Base-by-base conservation (phyloP, 768 basidiomycete genomes). In the Rhodotorula diobovata region DNA sequence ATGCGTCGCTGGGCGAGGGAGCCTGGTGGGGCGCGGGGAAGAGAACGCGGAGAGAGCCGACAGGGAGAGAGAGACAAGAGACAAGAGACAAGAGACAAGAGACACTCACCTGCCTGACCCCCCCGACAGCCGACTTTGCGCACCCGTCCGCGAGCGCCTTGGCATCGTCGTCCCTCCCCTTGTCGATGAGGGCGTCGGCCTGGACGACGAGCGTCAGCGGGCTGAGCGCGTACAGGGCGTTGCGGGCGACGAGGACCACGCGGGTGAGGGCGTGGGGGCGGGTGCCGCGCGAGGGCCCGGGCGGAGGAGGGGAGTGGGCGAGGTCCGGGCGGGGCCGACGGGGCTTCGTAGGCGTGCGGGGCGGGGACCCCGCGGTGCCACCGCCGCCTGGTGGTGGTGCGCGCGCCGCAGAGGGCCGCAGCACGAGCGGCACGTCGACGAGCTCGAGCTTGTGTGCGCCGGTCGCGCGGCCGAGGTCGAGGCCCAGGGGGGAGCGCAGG, bases 121-220 rank as follows among this genome's bases (percentile, higher is more conserved):
- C 8, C 32, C 48, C 28, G 2, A 12, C 2, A 7, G 28, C 39
- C 2, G 32, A 30, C 56, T 53, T 35, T 21, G 51, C 66, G 10
- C 11, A 61, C 12, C 45, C 48, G 11, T 70, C 60, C 23, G 64
- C 66, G 12, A 75, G 67, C 18, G 39, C 20, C 45, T 61, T 35
- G 25, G 72, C 72, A 30, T 77, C 76, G 41, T 58, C 58, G 1
- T 66, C 61, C 35, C 66, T 48, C 32, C 72, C 75, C 34, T 63
- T 66, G 30, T 68, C 69, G 30, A 77, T 58, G 28, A 76, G 45
- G 14, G 66, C 74, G 28, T 77, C 76, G 14, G 70, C 72, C 34
- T 76, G 70, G 18, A 70, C 67, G 7, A 77, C 76, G 9, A 76
- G 50, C 45, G 66, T 77, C 32, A 69, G 32, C 0, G 69, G 69